phyloP scores from a whole-genome alignment of 2,329 filamentous ascomycete genomes.

The Rhynchosporium agropyri region DNA sequence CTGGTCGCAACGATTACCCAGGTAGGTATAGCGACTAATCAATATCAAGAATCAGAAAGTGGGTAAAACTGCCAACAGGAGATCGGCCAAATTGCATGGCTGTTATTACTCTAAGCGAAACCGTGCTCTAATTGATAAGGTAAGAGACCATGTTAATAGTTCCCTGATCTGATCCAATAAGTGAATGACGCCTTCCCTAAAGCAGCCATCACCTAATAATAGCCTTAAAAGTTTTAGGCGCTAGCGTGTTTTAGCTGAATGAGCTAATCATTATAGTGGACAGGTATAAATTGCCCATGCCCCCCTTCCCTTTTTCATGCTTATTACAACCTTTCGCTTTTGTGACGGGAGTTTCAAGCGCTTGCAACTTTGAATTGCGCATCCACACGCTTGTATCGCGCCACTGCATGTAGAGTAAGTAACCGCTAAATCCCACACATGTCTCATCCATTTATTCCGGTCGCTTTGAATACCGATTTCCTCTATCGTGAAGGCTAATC shows the following conservation, averaged over 20 bases:
- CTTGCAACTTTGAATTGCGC: not conserved
- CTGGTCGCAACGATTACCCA: too few species aligned
- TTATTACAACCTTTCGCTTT: slow-evolving; percentile 7
- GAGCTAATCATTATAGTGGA: slow-evolving; percentile 17
- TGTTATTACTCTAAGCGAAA: not conserved
- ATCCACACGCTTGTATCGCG: slow-evolving; percentile 12
- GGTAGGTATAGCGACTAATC: too few species aligned
- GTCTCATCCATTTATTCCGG: not conserved
- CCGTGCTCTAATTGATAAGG: not conserved
- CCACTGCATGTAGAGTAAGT: slow-evolving; percentile 7
- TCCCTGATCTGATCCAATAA: not conserved
- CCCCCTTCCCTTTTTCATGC: slow-evolving; percentile 3
- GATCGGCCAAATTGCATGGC: too few species aligned
- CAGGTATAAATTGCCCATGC: slow-evolving; percentile 2
- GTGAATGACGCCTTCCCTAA: not conserved
- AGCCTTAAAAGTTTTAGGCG: slow-evolving; percentile 16
- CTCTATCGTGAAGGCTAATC: slow-evolving; percentile 4
- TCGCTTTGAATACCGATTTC: not conserved
- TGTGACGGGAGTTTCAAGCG: slow-evolving; percentile 7
- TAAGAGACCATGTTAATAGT: not conserved
- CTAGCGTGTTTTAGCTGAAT: slow-evolving; percentile 22
- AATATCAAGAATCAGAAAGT: too few species aligned
- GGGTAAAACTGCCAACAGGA: too few species aligned
- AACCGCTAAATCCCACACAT: not conserved
- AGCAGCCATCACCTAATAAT: slow-evolving; percentile 16